Evolutionary conservation across 2,329 filamentous ascomycete genomes (phyloP).

Genomic region (Trichoderma guizhouense): DNA sequence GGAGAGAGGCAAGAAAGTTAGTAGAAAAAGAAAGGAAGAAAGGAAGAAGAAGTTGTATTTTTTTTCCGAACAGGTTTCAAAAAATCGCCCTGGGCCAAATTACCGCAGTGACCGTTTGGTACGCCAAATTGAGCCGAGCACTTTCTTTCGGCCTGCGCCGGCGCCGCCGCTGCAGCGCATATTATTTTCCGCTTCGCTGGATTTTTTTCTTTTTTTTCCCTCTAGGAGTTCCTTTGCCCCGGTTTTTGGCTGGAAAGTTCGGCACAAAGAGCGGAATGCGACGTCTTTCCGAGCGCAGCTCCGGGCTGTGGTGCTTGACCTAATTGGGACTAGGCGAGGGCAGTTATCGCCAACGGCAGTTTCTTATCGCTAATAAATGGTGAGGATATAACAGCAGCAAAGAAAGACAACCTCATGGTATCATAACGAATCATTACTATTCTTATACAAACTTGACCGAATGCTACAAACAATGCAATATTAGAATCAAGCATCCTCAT

Average conservation of each 20-base stretch:
- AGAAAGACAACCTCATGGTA: too few species aligned
- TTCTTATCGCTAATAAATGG: background rate
- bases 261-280: slow-evolving; percentile 22
- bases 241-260: background rate
- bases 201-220: background rate
- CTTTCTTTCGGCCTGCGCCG: slow-evolving; percentile 12
- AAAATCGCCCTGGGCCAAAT: background rate
- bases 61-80: background rate
- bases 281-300: slow-evolving; percentile 23
- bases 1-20: background rate
- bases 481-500: background rate
- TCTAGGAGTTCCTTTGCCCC: background rate
- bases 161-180: background rate
- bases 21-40: background rate
- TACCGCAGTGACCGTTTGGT: slow-evolving; percentile 12
- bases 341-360: background rate
- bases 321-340: background rate
- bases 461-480: background rate
- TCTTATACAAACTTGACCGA: too few species aligned
- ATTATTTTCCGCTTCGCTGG: background rate
- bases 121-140: slow-evolving; percentile 17
- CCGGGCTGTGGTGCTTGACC: background rate
- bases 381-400: background rate
- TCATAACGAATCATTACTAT: too few species aligned
- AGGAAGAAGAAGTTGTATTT: background rate